Evolutionary conservation across 305 asterid genomes (phyloP), one percentile per base, ranked within the genome.

Genomic region (Fraxinus platypoda): DNA sequence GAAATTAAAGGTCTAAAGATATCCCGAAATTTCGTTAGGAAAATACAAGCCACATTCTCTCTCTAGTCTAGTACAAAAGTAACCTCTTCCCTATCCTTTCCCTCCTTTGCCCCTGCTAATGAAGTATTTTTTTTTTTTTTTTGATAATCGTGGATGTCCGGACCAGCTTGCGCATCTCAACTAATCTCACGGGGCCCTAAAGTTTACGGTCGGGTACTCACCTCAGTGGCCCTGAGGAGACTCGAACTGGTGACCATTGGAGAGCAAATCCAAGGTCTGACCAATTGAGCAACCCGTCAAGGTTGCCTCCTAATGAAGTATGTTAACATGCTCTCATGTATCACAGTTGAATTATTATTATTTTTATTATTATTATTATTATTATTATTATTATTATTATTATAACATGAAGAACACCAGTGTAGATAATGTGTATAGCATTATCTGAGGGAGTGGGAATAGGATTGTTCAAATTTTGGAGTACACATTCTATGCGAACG

Each of bases 21-120:
- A 41, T 41, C 49, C 15, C 9, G 15, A 41, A 41, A 41, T 41
- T 11, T 41, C 3, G 49, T 41, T 52, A 13, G 21, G 21, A 13
- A 17, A 54, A 21, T 59, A 59, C 26, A 59, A 59, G 78, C 41
- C 76, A 76, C 78, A 28, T 75, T 76, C 78, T 76, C 75, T 54
- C 46, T 2, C 26, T 59, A 57, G 41, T 30, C 43, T 37, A 37
- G 43, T 37, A 57, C 34, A 0, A 19, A 21, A 34, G 71, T 35
- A 72, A 70, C 23, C 52, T 79, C 79, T 66, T 80, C 30, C 64
- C 43, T 17, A 19, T 57, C 11, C 26, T n/a, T 57, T 19, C 68
- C 68, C 68, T 6, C 68, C 79, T 4, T 21, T 43, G 52, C 37
- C 59, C 62, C 75, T 78, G n/a, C 23, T 59, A 62, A 64, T 49